Conservation (phyloP, 2,329 filamentous ascomycete species). For the Alternaria ethzedia region DNA sequence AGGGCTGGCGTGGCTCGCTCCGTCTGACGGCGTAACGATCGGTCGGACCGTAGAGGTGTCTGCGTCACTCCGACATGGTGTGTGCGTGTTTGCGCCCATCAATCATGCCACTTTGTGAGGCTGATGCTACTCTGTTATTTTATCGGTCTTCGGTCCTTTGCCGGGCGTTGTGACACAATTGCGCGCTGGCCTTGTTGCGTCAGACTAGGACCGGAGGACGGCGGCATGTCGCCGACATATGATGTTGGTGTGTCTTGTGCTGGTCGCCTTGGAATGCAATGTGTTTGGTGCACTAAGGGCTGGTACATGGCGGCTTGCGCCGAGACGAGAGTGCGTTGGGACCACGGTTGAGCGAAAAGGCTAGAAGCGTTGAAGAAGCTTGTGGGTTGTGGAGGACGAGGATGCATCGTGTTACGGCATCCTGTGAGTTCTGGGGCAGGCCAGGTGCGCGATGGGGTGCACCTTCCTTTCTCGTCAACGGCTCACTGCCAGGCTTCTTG, state of each 20-base stretch:
- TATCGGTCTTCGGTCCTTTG: slow-evolving; percentile 8
- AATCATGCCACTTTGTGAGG: slow-evolving; percentile 1
- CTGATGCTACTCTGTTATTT: slow-evolving; percentile 1
- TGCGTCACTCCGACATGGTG: not conserved
- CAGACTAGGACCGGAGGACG: slow-evolving; percentile 6
- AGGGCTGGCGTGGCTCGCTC: not conserved
- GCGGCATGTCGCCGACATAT: slow-evolving; percentile 9
- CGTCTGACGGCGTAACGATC: slow-evolving; percentile 3
- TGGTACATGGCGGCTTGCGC: slow-evolving; percentile 14
- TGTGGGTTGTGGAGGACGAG: not conserved
- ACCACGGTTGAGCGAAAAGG: not conserved
- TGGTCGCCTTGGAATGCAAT: not conserved
- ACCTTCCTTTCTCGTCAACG: slow-evolving; percentile 4
- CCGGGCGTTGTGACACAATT: slow-evolving; percentile 12
- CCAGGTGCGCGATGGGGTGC: not conserved
- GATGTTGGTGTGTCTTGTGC: slow-evolving; percentile 4
- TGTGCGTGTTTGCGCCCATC: not conserved
- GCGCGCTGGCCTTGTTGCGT: slow-evolving; percentile 1
- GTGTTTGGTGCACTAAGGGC: slow-evolving; percentile 4
- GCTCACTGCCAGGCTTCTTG: not conserved
- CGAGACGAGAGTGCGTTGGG: slow-evolving; percentile 8
- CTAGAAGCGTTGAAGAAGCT: slow-evolving; percentile 18
- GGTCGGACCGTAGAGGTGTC: slow-evolving; percentile 2
- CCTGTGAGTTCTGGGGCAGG: not conserved
- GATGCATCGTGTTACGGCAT: slow-evolving; percentile 5